Conservation (phyloP, 257 asterid species). For the Eucommia ulmoides region DNA sequence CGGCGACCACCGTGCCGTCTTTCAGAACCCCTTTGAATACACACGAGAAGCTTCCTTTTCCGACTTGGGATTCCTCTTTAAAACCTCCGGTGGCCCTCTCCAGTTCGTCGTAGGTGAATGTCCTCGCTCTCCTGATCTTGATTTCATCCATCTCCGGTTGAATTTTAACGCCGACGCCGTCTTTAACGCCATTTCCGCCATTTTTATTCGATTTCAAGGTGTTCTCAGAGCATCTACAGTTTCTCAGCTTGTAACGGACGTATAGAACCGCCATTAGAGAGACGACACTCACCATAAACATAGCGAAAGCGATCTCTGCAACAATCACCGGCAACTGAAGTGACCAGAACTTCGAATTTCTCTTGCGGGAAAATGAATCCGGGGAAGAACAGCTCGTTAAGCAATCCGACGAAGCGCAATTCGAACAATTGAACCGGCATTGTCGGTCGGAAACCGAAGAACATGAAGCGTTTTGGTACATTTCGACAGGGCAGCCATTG, state of each 20-base stretch:
- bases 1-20: conserved; percentile 73
- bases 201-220: conserved; percentile 18
- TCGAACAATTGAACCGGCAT: conserved; percentile 63
- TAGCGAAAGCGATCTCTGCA: conserved; percentile 66
- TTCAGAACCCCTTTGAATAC: conserved; percentile 74
- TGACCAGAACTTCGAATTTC: conserved; percentile 49
- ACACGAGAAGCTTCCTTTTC: conserved; percentile 84
- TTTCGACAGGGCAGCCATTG: conserved; percentile 57
- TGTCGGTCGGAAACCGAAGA: conserved; percentile 35
- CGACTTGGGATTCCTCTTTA: conserved; percentile 65
- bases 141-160: conserved; percentile 56
- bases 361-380: conserved; percentile 10
- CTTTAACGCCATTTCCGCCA: conserved; percentile 21
- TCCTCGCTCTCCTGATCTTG: conserved; percentile 66
- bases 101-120: conserved; percentile 63
- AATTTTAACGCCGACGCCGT: conserved; percentile 39
- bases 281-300: conserved; percentile 51
- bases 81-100: conserved; percentile 64
- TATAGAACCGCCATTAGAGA: conserved; percentile 43
- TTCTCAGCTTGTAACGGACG: conserved; percentile 56
- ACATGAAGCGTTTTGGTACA: conserved; percentile 46
- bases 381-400: conserved; percentile 33
- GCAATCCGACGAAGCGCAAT: conserved; percentile 53
- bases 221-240: conserved; percentile 52
- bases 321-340: conserved; percentile 57